Conservation (phyloP, 371 early-diverging fungal species). For the Apophysomyces sp. region DNA sequence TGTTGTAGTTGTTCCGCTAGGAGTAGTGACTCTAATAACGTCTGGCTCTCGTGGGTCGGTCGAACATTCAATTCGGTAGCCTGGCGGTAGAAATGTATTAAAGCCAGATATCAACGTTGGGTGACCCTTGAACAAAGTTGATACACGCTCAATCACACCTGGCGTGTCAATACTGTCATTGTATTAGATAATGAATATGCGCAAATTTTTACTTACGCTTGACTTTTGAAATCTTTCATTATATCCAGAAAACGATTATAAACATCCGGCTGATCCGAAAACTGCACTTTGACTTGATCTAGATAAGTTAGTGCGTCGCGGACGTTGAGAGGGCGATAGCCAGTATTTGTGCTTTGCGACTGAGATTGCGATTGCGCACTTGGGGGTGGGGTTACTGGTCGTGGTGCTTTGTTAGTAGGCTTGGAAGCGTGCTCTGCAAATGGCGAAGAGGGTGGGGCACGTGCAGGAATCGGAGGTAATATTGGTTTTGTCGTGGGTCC, state of each 20-base stretch:
- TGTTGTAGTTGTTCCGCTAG: constrained; percentile 69
- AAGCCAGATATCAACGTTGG: constrained; percentile 92
- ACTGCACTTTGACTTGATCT: constrained; percentile 95
- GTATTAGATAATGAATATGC: not conserved
- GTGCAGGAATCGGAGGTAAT: not conserved
- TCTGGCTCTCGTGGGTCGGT: constrained; percentile 68
- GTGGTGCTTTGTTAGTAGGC: not conserved
- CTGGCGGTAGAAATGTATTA: constrained; percentile 98
- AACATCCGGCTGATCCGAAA: constrained; percentile 86
- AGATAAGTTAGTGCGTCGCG: constrained; percentile 95
- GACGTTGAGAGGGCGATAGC: constrained; percentile 52
- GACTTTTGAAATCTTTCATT: constrained; percentile 99
- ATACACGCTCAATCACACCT: constrained; percentile 96
- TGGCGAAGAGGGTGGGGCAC: not conserved
- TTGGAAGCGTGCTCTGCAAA: not conserved
- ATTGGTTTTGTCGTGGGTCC: not conserved
- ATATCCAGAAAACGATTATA: constrained; percentile 98
- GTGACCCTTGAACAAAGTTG: constrained; percentile 89
- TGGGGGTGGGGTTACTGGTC: not conserved
- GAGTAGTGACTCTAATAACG: constrained; percentile 82
- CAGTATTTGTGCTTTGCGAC: constrained; percentile 2
- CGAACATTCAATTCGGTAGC: constrained; percentile 88
- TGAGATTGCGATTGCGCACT: not conserved
- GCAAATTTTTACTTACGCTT: constrained; percentile 55
- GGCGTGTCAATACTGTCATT: constrained; percentile 90